Evolutionary conservation across 352 stramenopile species (phyloP).

Genomic region (Pythium phragmiticola): DNA sequence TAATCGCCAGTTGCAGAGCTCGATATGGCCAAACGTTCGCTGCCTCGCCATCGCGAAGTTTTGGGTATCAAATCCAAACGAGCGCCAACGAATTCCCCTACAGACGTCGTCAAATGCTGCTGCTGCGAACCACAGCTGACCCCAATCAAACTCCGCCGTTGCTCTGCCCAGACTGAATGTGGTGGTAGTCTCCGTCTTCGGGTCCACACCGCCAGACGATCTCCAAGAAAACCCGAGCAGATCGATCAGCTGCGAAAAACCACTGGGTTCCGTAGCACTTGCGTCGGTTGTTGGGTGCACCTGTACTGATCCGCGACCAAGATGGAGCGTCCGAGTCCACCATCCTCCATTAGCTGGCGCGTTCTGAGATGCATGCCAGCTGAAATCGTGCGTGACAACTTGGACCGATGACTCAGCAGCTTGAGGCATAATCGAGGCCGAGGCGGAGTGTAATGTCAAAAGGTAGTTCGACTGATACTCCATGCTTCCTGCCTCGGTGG

Average conservation of each 20-base stretch:
- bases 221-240: slow-evolving; percentile 10
- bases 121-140: slow-evolving; percentile 2
- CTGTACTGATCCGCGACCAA: neutral
- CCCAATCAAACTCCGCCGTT: slow-evolving; percentile 11
- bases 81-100: neutral
- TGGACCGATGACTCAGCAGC: neutral
- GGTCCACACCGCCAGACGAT: slow-evolving; percentile 7
- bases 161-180: slow-evolving; percentile 5
- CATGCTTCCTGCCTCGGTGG: neutral
- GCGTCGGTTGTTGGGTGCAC: neutral
- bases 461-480: slow-evolving; percentile 6
- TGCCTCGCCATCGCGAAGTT: neutral
- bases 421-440: neutral
- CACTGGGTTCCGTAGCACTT: neutral
- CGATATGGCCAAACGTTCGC: neutral
- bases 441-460: slow-evolving; percentile 19
- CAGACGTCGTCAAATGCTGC: slow-evolving; percentile 11
- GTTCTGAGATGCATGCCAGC: slow-evolving; percentile 5
- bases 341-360: neutral
- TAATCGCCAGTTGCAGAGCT: slow-evolving; percentile 18
- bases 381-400: slow-evolving; percentile 1
- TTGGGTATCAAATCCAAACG: slow-evolving; percentile 5
- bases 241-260: slow-evolving; percentile 7
- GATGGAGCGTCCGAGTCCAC: neutral
- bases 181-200: slow-evolving; percentile 6